Conservation (phyloP, 1,284 basidiomycete genomes). For the Veloboletus limbatus region DNA sequence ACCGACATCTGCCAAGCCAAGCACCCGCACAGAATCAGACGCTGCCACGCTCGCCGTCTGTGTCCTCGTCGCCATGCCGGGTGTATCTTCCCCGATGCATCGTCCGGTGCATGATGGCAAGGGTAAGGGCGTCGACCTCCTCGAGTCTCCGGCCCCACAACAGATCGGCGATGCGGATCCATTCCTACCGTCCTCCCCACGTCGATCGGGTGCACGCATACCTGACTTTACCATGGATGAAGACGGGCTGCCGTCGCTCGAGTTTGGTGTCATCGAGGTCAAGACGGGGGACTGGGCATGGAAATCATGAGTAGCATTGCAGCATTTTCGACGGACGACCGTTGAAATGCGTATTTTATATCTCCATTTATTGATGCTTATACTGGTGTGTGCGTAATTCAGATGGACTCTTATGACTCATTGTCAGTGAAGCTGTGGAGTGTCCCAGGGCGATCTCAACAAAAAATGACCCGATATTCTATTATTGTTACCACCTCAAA, state of each 20-base stretch:
- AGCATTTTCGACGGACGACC: no score
- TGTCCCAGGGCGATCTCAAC: no score
- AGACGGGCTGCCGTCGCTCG: conserved; percentile 12
- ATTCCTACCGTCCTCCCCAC: neutral
- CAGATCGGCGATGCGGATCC: neutral
- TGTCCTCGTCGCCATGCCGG: conserved; percentile 64
- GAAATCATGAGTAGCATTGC: neutral
- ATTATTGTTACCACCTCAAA: no score
- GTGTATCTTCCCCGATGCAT: conserved; percentile 15
- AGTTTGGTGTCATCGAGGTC: conserved; percentile 23
- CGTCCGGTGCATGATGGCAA: conserved; percentile 9
- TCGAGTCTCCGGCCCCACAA: conserved; percentile 10
- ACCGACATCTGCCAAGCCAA: neutral
- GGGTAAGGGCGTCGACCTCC: conserved; percentile 17
- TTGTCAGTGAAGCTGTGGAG: neutral
- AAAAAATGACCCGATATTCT: no score
- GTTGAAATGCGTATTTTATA: neutral
- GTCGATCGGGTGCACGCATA: neutral
- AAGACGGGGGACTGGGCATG: conserved; percentile 9
- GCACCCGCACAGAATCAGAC: neutral
- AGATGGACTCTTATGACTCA: neutral
- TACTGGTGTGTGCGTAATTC: neutral
- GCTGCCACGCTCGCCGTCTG: conserved; percentile 38
- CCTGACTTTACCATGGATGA: neutral
- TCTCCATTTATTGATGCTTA: conserved; percentile 8